Evolutionary conservation across 1,139 yeast species (phyloP), one percentile per base, ranked within the genome.

Genomic region (Hyphopichia buzzinii): DNA sequence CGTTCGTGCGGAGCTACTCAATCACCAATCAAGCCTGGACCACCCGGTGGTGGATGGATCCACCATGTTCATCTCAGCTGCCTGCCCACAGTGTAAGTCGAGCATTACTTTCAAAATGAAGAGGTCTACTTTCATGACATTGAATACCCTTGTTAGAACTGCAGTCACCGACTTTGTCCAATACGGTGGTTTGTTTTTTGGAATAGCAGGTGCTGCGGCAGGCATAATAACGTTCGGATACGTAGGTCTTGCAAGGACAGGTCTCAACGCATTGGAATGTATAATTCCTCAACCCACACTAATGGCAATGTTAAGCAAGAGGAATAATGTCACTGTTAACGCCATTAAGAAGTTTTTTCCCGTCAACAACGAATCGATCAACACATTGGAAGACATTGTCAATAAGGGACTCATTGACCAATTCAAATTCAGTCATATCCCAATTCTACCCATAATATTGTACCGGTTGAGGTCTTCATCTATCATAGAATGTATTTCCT

Each of bases 81-180:
- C 62, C 3, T 71, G 77, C 43, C 76, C 76, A 2, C 77, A 71
- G 44, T 71, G 77, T 44, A 67, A 67, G 42, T 54, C 57, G 30
- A 58, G 61, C 28, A 64, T 71, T 26, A 49, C 58, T 8, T 67
- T 71, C 43, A 47, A 58, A 17, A 58, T 68, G 60, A 55, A 52
- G 37, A 41, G 60, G 27, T 65, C 71, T 19, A 40, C 55, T 2
- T 35, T 64, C 8, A 43, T 71, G 22, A 44, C 61, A 2, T 31
- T 57, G 11, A 48, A 52, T 26, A 36, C 57, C 3, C 49, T 54
- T 11, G 31, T 55, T 3, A 52, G 57, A 28, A 31, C 54, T 1
- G 29, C 52, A n/a, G 30, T 63, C 3, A 44, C 57, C 1, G 48
- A 54, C 25, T 41, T 58, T 1, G 46, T 64, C 6, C 64, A 61